Evolutionary conservation across 352 stramenopile species (phyloP), one percentile per base, ranked within the genome.

Genomic region (Phytophthora boehmeriae): DNA sequence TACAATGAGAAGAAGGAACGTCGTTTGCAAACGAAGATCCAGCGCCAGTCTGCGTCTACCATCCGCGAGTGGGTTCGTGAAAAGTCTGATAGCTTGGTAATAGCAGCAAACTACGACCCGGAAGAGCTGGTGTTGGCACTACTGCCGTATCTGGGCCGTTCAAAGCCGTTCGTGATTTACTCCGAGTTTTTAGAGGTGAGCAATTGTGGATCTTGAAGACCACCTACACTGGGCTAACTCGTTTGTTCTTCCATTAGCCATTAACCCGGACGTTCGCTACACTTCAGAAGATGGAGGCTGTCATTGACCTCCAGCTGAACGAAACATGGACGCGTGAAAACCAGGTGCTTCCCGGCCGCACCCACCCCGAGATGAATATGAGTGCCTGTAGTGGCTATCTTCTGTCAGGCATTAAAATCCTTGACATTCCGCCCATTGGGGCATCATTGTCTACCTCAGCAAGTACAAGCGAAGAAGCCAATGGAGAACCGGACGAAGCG

Each of bases 291-390:
- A 94, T 91, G 76, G 74, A 94, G 22, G 73, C 92, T 25, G 88
- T 98, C 6, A 92, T 98, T 45, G 96, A 98, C 52, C 65, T 99
- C 23, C 92, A 97, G 53, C 64, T 99, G 17, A 98, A 88, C 42
- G 94, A 98, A 66, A 98, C 92, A 11, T 99, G 94, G 93, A 97
- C 95, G 47, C 89, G 96, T 30, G 94, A 98, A 70, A 97, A 98
- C 75, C 95, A 99, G 74, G 88, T 95, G 14, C 54, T 98, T 17
- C 92, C 93, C 5, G 92, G 92, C 14, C 83, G 95, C 13, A 99
- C 95, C 27, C 96, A 98, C 76, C 96, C 96, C 0, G 89, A 94
- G 56, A 99, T 98, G 96, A 98, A 85, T 62, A 99, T 99, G 92
- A 97, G 86, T 66, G 95, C 96, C 48, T 97, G 91, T 74, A 97